Conservation (phyloP, 768 basidiomycete genomes). For the Boletellus ananas region DNA sequence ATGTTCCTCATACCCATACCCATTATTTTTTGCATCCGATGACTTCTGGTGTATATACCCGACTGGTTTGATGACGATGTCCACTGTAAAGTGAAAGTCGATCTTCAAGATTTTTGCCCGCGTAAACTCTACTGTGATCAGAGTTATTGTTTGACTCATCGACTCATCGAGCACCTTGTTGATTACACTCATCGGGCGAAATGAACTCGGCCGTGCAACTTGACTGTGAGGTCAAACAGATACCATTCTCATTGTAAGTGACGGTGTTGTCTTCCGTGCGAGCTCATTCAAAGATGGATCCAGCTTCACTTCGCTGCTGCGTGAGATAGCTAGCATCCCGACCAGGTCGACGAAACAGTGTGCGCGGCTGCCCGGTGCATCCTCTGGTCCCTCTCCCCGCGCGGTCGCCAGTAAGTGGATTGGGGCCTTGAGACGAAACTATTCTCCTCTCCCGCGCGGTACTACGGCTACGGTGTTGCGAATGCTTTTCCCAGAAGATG, state of each 20-base stretch:
- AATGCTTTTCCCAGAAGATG: constrained; percentile 83
- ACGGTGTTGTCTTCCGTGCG: neutral
- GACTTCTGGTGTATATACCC: constrained; percentile 22
- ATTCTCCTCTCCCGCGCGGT: constrained; percentile 46
- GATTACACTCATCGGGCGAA: no score
- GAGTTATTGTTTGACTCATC: no score
- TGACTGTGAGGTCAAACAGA: constrained; percentile 7
- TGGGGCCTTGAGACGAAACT: constrained; percentile 36
- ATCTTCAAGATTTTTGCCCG: neutral
- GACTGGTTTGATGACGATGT: constrained; percentile 7
- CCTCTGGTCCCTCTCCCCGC: constrained; percentile 33
- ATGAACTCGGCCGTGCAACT: neutral
- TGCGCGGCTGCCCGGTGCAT: neutral
- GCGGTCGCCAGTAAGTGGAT: constrained; percentile 46
- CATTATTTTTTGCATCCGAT: constrained; percentile 7
- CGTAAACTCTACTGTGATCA: no score
- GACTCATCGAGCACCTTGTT: no score
- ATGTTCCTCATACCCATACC: constrained; percentile 28
- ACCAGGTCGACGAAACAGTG: constrained; percentile 16
- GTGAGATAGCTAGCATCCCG: constrained; percentile 38
- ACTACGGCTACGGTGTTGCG: constrained; percentile 63
- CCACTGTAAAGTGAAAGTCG: neutral
- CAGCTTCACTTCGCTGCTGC: constrained; percentile 51
- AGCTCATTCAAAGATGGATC: constrained; percentile 1
- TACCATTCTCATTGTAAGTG: constrained; percentile 47